phyloP scores from a whole-genome alignment of 768 basidiomycete genomes.

The Psilocybe subaeruginosa region DNA sequence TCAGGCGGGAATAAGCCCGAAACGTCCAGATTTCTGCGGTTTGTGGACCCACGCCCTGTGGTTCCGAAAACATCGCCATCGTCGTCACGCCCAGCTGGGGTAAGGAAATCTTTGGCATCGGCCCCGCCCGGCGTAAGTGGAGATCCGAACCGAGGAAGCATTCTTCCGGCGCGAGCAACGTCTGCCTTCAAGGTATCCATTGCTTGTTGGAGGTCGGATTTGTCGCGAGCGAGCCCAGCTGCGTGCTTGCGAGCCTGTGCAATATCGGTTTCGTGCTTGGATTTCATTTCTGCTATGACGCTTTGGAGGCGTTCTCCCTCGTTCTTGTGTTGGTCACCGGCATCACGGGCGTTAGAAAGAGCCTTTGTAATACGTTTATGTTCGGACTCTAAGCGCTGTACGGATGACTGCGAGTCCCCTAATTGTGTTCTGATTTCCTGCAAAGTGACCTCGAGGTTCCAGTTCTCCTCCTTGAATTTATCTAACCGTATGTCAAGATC shows the following conservation, averaged over 20 bases:
- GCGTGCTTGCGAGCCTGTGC: constrained; percentile 88
- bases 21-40: constrained; percentile 55
- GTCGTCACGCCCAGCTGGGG: constrained; percentile 58
- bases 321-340: constrained; percentile 83
- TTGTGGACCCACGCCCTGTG: constrained; percentile 64
- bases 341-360: constrained; percentile 73
- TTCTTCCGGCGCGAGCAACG: constrained; percentile 61
- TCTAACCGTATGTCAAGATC: constrained; percentile 47
- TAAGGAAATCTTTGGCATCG: constrained; percentile 49
- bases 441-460: constrained; percentile 94
- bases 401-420: constrained; percentile 63
- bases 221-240: constrained; percentile 88
- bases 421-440: constrained; percentile 84
- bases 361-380: constrained; percentile 79
- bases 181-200: constrained; percentile 81
- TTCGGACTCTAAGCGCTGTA: constrained; percentile 78
- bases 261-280: constrained; percentile 93
- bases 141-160: constrained; percentile 68
- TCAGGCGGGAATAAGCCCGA: constrained; percentile 42
- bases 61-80: constrained; percentile 70
- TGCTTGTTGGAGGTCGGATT: constrained; percentile 84
- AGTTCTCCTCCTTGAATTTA: constrained; percentile 97
- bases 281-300: constrained; percentile 72
- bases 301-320: constrained; percentile 75
- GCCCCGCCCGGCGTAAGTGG: constrained; percentile 71